Evolutionary conservation across 2,329 filamentous ascomycete genomes (phyloP), one percentile per base, ranked within the genome.

Genomic region (Fusarium robinianum): DNA sequence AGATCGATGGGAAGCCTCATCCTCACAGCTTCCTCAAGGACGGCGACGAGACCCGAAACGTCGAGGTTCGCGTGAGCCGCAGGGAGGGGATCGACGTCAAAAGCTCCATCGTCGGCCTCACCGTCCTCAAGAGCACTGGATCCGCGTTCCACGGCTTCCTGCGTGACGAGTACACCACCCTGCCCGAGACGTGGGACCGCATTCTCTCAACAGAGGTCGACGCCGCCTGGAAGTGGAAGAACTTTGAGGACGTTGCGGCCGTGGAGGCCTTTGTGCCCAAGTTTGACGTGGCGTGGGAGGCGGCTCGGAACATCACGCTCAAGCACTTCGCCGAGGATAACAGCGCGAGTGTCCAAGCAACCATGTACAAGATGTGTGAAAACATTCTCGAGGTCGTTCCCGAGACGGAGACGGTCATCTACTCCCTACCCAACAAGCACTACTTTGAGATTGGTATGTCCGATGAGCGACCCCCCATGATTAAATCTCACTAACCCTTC

Each of bases 301-400:
- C 79, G 40, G 90, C 90, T n/a, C 79, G 90, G 49, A 75, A 77
- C 39, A 94, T 95, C 67, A 96, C 91, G n/a, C 78, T 96, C 68
- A 87, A 88, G 73, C 88, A 84, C 1, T 99, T 99, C 63, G 92
- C 94, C 27, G 81, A 85, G 64, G 91, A 99, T 64, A 78, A 90
- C 65, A 95, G 89, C 62, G 88, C 94, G 32, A 95, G 89, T 61
- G 94, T 99, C 16, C 94, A 99, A 74, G 85, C 85, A 61, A 97
- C 92, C 49, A 97, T 99, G 94, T 99, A 96, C 77, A 95, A 96
- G 77, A 99, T 99, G 92, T 84, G 81, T 61, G 87, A 92, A 68
- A 76, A 85, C 68, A 96, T 99, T 57, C 76, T 99, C 39, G 85
- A 80, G 7, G 81, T 77, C 15, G 87, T 84, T 16, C 86, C 90